Base-by-base conservation (phyloP, 257 asterid species). In the Phtheirospermum japonicum region DNA sequence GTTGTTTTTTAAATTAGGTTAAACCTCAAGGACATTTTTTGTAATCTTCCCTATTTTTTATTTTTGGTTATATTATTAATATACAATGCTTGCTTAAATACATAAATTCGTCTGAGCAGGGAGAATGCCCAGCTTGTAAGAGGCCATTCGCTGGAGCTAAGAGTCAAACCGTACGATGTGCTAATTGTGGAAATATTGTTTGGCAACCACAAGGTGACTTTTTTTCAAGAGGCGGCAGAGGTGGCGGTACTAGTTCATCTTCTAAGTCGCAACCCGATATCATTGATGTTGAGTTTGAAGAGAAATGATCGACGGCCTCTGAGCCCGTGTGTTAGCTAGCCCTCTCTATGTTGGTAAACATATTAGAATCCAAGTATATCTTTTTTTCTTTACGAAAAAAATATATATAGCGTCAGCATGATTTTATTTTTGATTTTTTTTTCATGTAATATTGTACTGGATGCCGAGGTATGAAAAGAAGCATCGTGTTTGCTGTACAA, bases 251-350 rank as follows among this genome's bases (percentile, higher is more conserved):
- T 9, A 54, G 65, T 46, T 68, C 87, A 64, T 72, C 90, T 12
- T 82, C 99, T 7, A 93, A 89, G 77, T 76, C 95, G 16, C 74
- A 84, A 50, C 95, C 86, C 42, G 90, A 87, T 54, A 52, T 89
- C 58, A 93, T 93, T 7, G 99, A 93, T 73, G 96, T 93, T 53
- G 99, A 93, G 63, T 89, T 83, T 71, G 97, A 93, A 79, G 99
- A 93, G 75, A 89, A 82, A 82, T 88, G 85, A 85, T 36, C 4
- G 34, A 52, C 53, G 65, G 68, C 45, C 45, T 11, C 26, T n/a
- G 57, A 32, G 59, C 71, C 68, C 17, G 61, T 57, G 65, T 66
- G 64, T 45, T 59, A 36, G 63, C 36, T 49, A 60, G 20, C 57
- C 59, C 64, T 4, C 39, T 33, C 7, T 33, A 33, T 33, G 39